Conservation (phyloP, 106 monocot genomes). For the Gastrodia elata region DNA sequence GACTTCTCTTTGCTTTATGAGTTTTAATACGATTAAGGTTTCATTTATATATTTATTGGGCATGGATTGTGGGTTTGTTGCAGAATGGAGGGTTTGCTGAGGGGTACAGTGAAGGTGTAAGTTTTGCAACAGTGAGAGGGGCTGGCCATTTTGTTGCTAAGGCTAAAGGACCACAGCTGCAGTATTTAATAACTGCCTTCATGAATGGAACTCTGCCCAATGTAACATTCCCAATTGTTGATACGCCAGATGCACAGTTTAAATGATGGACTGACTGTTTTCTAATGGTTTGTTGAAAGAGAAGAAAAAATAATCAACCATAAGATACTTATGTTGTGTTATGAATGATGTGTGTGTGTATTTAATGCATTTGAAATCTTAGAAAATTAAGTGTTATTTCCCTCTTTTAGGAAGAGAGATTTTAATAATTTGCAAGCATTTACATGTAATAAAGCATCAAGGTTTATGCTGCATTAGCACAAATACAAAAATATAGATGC, state of each 20-base stretch:
- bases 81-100: conserved; percentile 2
- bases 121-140: conserved; percentile 9
- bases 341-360: too few species aligned
- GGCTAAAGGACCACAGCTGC: conserved; percentile 2
- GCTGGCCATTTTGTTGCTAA: conserved; percentile 11
- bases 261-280: background rate
- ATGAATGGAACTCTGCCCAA: background rate
- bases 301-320: background rate
- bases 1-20: background rate
- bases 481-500: too few species aligned
- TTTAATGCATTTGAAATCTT: too few species aligned
- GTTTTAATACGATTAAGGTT: background rate
- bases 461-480: too few species aligned
- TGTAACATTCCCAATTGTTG: background rate
- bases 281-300: background rate
- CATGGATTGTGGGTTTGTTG: background rate
- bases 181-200: background rate
- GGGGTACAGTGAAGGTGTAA: background rate
- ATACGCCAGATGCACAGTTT: background rate
- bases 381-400: too few species aligned
- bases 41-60: background rate
- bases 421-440: too few species aligned
- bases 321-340: too few species aligned
- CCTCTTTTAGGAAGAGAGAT: too few species aligned
- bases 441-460: too few species aligned